phyloP scores from a whole-genome alignment of 129 eudicot genomes.

The Centaurea solstitialis region DNA sequence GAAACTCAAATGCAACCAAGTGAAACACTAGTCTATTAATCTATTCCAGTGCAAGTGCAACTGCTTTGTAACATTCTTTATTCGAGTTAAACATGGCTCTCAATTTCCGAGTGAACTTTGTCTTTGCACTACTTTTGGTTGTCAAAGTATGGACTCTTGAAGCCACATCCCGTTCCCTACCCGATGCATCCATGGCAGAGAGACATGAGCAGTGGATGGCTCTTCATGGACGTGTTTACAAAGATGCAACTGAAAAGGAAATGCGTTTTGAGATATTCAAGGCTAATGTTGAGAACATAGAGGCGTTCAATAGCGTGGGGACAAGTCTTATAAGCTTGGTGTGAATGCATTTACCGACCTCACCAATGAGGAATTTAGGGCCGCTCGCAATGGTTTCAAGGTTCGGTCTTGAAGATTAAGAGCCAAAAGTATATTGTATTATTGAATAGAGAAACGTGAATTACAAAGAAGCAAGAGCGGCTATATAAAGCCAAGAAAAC shows the following conservation, averaged over 20 bases:
- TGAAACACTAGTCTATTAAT: not conserved
- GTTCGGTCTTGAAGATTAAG: too few species aligned
- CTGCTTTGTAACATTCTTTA: not conserved
- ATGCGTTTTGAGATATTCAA: slow-evolving; percentile 23
- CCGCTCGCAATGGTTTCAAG: slow-evolving; percentile 21
- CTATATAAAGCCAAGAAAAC: too few species aligned
- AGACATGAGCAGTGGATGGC: slow-evolving; percentile 31
- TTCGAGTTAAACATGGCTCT: slow-evolving; percentile 6
- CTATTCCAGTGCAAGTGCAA: not conserved
- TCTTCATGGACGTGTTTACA: slow-evolving; percentile 25
- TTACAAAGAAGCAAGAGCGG: too few species aligned
- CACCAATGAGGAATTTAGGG: slow-evolving; percentile 24
- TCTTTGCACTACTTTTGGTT: slow-evolving; percentile 10
- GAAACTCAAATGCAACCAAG: slow-evolving; percentile 1
- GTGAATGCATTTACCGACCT: slow-evolving; percentile 26
- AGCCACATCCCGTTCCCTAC: slow-evolving; percentile 11
- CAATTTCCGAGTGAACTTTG: not conserved
- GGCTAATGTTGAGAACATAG: slow-evolving; percentile 20
- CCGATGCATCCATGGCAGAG: slow-evolving; percentile 7
- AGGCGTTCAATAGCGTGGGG: slow-evolving; percentile 9
- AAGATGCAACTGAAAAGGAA: slow-evolving; percentile 18
- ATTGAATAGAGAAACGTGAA: too few species aligned
- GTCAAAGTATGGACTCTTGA: not conserved
- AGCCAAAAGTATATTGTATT: too few species aligned
- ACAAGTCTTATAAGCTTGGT: slow-evolving; percentile 19